Percentiles rank a stretch among this genome's conserved stretches.
phyloP scores from a whole-genome alignment of 768 basidiomycete genomes.

The Serendipita vermifera region DNA sequence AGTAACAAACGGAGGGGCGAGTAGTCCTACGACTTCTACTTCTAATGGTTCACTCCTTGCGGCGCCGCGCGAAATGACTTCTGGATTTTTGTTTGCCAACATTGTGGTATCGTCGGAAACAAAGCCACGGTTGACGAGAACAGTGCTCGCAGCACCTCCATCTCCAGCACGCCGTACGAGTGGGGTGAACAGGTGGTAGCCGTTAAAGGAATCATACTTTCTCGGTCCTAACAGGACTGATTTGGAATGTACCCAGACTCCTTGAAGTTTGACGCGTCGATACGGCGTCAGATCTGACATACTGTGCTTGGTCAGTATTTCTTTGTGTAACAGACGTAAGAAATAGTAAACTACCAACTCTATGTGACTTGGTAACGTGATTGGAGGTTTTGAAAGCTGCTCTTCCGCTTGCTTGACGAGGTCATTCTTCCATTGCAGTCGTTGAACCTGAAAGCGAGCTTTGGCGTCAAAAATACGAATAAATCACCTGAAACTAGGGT shows the following conservation, averaged over 20 bases:
- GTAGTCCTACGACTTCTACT: conserved; percentile 77
- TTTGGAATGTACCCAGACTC: conserved; percentile 65
- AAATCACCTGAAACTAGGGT: neutral
- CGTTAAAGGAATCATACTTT: conserved; percentile 77
- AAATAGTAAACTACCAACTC: conserved; percentile 48
- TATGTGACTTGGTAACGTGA: conserved; percentile 67
- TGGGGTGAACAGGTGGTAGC: conserved; percentile 81
- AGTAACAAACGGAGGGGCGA: conserved; percentile 51
- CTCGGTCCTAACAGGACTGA: conserved; percentile 74
- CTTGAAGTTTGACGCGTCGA: conserved; percentile 67
- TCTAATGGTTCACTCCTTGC: conserved; percentile 31
- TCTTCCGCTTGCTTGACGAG: conserved; percentile 89
- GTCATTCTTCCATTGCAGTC: conserved; percentile 88
- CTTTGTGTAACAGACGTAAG: too few species aligned
- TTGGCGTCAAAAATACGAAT: too few species aligned
- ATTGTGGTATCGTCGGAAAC: conserved; percentile 34
- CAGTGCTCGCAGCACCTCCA: conserved; percentile 56
- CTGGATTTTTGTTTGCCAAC: conserved; percentile 22
- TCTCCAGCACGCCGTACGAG: conserved; percentile 37
- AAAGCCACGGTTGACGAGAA: conserved; percentile 90
- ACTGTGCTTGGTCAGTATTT: too few species aligned
- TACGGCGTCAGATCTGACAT: conserved; percentile 13
- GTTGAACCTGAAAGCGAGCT: conserved; percentile 71
- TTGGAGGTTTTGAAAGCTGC: conserved; percentile 67
- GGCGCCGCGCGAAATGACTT: conserved; percentile 1